phyloP scores from a whole-genome alignment of 257 asterid genomes.

The Solanum virginianum region DNA sequence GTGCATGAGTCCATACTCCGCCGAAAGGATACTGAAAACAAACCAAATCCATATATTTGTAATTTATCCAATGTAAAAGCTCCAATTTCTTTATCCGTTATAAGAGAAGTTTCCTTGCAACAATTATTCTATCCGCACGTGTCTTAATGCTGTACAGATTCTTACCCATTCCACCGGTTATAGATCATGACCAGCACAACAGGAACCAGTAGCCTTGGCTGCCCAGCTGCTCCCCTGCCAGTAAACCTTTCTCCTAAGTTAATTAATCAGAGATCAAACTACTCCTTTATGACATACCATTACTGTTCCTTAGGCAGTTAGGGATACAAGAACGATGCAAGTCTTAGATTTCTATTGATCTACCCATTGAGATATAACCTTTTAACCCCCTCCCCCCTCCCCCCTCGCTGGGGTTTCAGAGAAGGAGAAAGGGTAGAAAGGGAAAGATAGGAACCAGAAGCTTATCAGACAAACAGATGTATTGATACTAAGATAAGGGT shows the following conservation, averaged over 20 bases:
- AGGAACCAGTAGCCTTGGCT: conserved; percentile 86
- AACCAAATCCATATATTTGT: background rate
- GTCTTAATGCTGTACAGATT: background rate
- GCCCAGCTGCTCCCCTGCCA: conserved; percentile 82
- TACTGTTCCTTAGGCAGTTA: background rate
- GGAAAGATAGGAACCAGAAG: background rate
- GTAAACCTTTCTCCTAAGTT: background rate
- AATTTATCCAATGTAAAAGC: background rate
- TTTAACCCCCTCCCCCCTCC: background rate
- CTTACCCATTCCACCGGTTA: conserved; percentile 87
- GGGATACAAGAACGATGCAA: background rate
- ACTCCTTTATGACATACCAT: background rate
- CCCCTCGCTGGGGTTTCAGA: background rate
- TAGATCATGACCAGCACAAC: conserved; percentile 75
- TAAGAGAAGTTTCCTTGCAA: background rate
- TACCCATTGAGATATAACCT: background rate
- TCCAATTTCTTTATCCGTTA: background rate
- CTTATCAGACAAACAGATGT: background rate
- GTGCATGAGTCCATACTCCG: conserved; percentile 70
- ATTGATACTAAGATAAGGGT: background rate
- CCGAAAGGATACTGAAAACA: conserved; percentile 53
- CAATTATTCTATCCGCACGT: background rate
- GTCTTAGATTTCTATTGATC: background rate
- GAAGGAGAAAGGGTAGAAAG: background rate
- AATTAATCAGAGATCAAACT: background rate